These are phyloP conservation scores for Candida pseudoviswanathii DNA, from an alignment of 1,139 yeast species.

Conservation along the genomic window DNA sequence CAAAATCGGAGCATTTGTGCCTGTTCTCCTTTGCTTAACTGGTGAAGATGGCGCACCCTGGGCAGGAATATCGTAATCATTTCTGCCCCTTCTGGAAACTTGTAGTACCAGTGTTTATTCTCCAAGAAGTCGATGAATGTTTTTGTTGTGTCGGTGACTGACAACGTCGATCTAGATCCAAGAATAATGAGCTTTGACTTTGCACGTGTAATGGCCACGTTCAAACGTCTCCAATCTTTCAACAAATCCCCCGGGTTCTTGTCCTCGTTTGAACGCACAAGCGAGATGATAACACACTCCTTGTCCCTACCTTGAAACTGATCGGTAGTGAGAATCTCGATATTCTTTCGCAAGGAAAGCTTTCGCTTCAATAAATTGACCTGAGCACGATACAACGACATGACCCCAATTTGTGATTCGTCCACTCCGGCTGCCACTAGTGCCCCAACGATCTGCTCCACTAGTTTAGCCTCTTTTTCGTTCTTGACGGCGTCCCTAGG, in stretches of 20 bases:
- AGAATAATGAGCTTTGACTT: slow-evolving; percentile 77
- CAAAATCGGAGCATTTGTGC: slow-evolving; percentile 17
- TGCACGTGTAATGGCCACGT: slow-evolving; percentile 94
- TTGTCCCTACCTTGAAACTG: slow-evolving; percentile 96
- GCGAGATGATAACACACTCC: slow-evolving; percentile 82
- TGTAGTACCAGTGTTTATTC: slow-evolving; percentile 64
- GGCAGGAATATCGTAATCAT: slow-evolving; percentile 29
- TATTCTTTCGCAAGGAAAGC: slow-evolving; percentile 39
- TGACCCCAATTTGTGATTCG: slow-evolving; percentile 70
- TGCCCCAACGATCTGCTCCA: slow-evolving; percentile 62
- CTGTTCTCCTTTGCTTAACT: background rate
- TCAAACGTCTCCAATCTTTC: slow-evolving; percentile 87
- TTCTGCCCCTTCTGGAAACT: slow-evolving; percentile 50
- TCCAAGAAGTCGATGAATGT: slow-evolving; percentile 65
- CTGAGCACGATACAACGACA: slow-evolving; percentile 88
- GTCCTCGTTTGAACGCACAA: slow-evolving; percentile 79
- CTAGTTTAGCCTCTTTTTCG: slow-evolving; percentile 66
- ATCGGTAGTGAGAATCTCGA: slow-evolving; percentile 91
- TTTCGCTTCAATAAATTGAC: slow-evolving; percentile 53
- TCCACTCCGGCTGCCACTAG: slow-evolving; percentile 62
- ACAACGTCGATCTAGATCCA: slow-evolving; percentile 73
- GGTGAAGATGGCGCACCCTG: slow-evolving; percentile 9
- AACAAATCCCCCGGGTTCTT: slow-evolving; percentile 74
- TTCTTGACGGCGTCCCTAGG: slow-evolving; percentile 74
- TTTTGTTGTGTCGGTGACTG: slow-evolving; percentile 54